Conservation (phyloP, 1,139 yeast genomes). For the Hyphopichia burtonii region DNA sequence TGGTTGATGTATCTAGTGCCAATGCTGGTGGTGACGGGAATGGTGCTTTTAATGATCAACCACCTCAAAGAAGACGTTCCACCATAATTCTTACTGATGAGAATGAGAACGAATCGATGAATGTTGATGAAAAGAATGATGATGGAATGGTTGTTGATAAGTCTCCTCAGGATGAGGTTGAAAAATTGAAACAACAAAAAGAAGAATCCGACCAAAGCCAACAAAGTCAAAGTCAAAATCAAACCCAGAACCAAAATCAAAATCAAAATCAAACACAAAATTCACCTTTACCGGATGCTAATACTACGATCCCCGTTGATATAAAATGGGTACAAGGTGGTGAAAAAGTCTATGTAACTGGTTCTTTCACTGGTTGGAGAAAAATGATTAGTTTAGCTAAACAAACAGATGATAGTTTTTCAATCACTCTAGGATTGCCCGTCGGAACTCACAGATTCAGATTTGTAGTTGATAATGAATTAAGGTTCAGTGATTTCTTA, state of each 20-base stretch:
- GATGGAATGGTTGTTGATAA: constrained; percentile 24
- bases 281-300: constrained; percentile 19
- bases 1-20: constrained; percentile 43
- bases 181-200: constrained; percentile 11
- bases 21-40: constrained; percentile 10
- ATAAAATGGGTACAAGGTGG: constrained; percentile 96
- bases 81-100: constrained; percentile 45
- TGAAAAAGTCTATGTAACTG: constrained; percentile 64
- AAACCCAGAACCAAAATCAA: constrained; percentile 5
- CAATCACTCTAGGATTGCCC: constrained; percentile 46
- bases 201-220: constrained; percentile 5
- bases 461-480: constrained; percentile 48
- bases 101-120: constrained; percentile 37
- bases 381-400: constrained; percentile 53
- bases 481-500: constrained; percentile 44
- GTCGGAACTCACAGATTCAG: constrained; percentile 50
- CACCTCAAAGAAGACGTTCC: constrained; percentile 39
- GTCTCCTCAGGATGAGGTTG: constrained; percentile 6
- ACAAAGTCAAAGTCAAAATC: constrained; percentile 6
- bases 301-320: constrained; percentile 63
- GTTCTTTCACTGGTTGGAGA: constrained; percentile 52
- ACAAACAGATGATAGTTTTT: constrained; percentile 40
- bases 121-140: constrained; percentile 18
- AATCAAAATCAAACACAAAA: constrained; percentile 9
- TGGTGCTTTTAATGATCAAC: constrained; percentile 2